Evolutionary conservation across 2,329 filamentous ascomycete species (phyloP), one percentile per base, ranked within the genome.

Genomic region (Trichophyton rubrum): DNA sequence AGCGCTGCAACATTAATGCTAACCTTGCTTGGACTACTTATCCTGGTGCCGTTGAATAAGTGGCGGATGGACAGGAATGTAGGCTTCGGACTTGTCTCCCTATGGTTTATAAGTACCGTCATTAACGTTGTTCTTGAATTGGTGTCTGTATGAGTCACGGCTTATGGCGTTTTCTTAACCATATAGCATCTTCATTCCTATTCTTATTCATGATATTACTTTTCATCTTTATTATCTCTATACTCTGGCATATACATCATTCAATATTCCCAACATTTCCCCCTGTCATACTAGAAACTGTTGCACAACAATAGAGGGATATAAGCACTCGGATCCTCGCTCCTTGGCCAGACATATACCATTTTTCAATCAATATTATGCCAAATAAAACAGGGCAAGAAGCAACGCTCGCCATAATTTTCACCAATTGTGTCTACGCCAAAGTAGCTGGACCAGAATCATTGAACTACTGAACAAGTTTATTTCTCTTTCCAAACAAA

Each of bases 41-140:
- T 95, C 30, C 79, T 85, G 0, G 89, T 99, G 59, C 93, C 93
- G 3, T 70, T 87, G 76, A 95, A 93, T 73, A 84, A 85, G 64
- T 96, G 91, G 91, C 78, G 87, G 45, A 86, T 96, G 82, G 90
- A 85, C 70, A 82, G 85, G 59, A 85, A 80, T 72, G 89, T 99
- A 66, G 93, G 93, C 13, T 88, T 84, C 80, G 83, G 83, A 0
- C 72, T 97, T 67, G 87, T 99, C 67, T 80, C 77, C 8, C 73
- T 97, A 17, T 99, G 93, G 93, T 78, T 76, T 11, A 72, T 90
- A 27, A 91, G 88, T 69, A 97, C 92, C 0, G 69, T 88, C 38
- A 77, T 85, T 22, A 99, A 97, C 73, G 82, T 99, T 1, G 78
- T 86, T 49, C 82, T 95, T 15, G 93, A 99, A 74, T 68, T 92